Evolutionary conservation across 768 basidiomycete species (phyloP).

Genomic region (Boletus bicolor): DNA sequence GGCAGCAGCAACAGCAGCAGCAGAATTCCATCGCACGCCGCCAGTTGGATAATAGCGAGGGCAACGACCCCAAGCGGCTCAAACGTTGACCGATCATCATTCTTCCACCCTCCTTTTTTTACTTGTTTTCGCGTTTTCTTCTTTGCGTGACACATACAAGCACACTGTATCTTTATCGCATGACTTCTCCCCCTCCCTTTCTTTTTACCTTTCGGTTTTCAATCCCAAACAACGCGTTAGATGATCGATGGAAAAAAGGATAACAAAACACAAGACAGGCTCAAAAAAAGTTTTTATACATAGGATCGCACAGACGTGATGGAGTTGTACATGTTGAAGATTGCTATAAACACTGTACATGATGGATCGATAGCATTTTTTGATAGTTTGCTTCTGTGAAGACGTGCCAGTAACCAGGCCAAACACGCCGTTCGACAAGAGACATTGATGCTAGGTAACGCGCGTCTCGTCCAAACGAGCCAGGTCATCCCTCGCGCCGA

Average conservation of each 20-base stretch:
- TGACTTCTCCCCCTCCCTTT: no score
- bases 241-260: neutral
- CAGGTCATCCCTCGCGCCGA: slow-evolving; percentile 54
- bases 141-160: neutral
- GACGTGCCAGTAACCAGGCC: neutral
- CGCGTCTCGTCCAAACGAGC: slow-evolving; percentile 38
- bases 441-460: slow-evolving; percentile 4
- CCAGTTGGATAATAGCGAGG: slow-evolving; percentile 27
- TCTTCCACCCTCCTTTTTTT: neutral
- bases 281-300: neutral
- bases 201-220: neutral
- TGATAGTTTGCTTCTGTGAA: neutral
- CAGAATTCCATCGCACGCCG: slow-evolving; percentile 12
- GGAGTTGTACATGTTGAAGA: neutral
- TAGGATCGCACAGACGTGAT: neutral
- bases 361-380: neutral
- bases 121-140: neutral
- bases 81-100: slow-evolving; percentile 28
- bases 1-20: slow-evolving; percentile 27
- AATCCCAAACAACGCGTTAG: neutral
- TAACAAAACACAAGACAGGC: neutral
- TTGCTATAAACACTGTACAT: neutral
- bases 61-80: slow-evolving; percentile 39
- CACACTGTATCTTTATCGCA: neutral
- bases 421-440: neutral